Conservation (phyloP, 768 basidiomycete genomes). For the Trametes cinnabarina region DNA sequence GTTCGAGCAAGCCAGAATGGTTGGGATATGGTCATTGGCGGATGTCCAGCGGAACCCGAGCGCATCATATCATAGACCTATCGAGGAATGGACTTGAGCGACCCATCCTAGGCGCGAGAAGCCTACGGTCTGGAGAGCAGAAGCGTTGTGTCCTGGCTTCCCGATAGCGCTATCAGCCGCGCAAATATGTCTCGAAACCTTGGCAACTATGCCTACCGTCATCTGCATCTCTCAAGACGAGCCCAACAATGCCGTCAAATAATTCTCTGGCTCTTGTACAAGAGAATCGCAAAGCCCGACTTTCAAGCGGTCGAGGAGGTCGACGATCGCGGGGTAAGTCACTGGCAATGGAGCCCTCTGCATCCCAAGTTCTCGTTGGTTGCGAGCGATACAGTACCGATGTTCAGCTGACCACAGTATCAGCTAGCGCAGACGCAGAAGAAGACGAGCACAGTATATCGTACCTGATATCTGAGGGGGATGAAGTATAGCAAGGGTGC, state of each 20-base stretch:
- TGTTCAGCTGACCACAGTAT: background rate
- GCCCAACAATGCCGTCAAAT: too few relatives aligned
- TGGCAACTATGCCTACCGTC: background rate
- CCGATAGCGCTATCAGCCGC: slow-evolving; percentile 10
- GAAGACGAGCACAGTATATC: slow-evolving; percentile 4
- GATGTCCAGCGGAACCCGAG: background rate
- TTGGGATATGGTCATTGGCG: background rate
- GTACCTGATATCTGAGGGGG: slow-evolving; percentile 9
- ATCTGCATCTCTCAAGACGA: too few relatives aligned
- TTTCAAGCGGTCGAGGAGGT: too few relatives aligned
- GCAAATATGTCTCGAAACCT: background rate
- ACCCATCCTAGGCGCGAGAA: background rate
- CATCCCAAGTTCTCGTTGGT: too few relatives aligned
- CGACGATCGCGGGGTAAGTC: too few relatives aligned
- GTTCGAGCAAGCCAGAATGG: background rate
- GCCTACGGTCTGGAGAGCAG: background rate
- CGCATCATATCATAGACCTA: background rate
- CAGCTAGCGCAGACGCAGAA: background rate
- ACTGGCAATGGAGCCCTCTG: background rate
- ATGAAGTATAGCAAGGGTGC: background rate
- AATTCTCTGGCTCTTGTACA: too few relatives aligned
- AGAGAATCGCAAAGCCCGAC: too few relatives aligned
- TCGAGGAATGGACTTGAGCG: background rate
- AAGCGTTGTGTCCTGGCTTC: background rate
- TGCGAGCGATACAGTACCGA: too few relatives aligned